phyloP scores from a whole-genome alignment of 179 eudicot species.

The Sideroxylon spinosum region DNA sequence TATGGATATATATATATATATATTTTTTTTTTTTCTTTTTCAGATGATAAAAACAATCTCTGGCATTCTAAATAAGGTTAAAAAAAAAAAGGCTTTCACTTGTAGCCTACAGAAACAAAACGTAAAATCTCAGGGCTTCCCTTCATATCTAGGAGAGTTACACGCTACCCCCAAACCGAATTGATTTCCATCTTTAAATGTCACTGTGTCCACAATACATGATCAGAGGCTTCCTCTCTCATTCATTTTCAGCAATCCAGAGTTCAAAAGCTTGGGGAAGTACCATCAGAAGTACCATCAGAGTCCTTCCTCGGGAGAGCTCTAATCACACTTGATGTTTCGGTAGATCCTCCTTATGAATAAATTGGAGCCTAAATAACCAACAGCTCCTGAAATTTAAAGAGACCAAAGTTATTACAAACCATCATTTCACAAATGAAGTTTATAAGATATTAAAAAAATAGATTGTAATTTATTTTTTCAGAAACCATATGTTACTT shows the following conservation, averaged over 20 bases:
- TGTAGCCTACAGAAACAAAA: not conserved
- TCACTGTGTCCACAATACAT: constrained; percentile 4
- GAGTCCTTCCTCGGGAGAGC: not conserved
- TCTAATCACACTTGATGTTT: constrained; percentile 92
- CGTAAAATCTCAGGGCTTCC: constrained; percentile 20
- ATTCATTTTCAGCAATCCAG: not conserved
- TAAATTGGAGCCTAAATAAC: constrained; percentile 74
- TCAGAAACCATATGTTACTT: too few relatives aligned
- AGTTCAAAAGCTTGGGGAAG: constrained; percentile 5
- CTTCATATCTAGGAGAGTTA: constrained; percentile 11
- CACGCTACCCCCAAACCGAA: constrained; percentile 14
- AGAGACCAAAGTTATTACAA: not conserved
- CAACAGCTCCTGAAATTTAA: constrained; percentile 71
- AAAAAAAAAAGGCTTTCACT: not conserved
- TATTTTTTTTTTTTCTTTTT: too few relatives aligned
- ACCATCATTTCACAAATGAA: not conserved
- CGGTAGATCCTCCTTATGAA: constrained; percentile 90
- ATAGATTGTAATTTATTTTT: too few relatives aligned
- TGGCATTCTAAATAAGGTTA: too few relatives aligned
- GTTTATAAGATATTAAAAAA: not conserved
- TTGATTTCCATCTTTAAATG: constrained; percentile 3
- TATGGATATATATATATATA: too few relatives aligned
- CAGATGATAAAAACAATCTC: too few relatives aligned
- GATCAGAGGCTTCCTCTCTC: constrained; percentile 12
- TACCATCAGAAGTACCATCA: constrained; percentile 8